Evolutionary conservation across 2,329 filamentous ascomycete species (phyloP).

Genomic region (Fusarium sacchari): DNA sequence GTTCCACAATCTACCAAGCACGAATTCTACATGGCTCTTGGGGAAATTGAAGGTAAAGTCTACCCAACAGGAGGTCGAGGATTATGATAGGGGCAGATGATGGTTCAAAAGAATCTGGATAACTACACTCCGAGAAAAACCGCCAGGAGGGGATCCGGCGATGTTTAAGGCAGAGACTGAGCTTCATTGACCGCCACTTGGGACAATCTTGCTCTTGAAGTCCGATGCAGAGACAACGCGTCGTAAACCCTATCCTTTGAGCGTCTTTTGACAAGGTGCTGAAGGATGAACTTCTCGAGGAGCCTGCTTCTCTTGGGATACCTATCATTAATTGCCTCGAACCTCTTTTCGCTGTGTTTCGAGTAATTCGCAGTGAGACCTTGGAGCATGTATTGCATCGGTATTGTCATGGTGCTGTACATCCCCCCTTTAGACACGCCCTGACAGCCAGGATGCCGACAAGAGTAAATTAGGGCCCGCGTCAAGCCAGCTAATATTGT

Average conservation of each 20-base stretch:
- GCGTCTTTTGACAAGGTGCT: not conserved
- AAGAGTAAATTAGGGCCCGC: not conserved
- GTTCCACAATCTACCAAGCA: not conserved
- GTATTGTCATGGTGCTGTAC: not conserved
- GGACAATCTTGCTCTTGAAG: fast-evolving
- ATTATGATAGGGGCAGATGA: not conserved
- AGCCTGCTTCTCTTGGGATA: not conserved
- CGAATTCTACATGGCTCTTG: not conserved
- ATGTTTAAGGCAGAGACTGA: not conserved
- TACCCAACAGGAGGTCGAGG: not conserved
- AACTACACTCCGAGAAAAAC: not conserved
- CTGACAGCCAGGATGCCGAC: no score
- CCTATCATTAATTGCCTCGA: not conserved
- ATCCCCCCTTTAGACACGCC: no score
- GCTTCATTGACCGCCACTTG: fast-evolving
- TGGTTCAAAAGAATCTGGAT: not conserved
- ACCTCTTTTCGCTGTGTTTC: not conserved
- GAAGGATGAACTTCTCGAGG: fast-evolving
- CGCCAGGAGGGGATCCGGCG: not conserved
- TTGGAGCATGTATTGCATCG: no score
- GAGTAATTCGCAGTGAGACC: not conserved
- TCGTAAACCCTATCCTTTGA: fast-evolving
- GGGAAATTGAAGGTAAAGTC: not conserved
- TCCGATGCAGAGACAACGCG: not conserved
- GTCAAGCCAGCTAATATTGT: not conserved